Evolutionary conservation across 2,329 filamentous ascomycete genomes (phyloP).

Genomic region (Beauveria caledonica): DNA sequence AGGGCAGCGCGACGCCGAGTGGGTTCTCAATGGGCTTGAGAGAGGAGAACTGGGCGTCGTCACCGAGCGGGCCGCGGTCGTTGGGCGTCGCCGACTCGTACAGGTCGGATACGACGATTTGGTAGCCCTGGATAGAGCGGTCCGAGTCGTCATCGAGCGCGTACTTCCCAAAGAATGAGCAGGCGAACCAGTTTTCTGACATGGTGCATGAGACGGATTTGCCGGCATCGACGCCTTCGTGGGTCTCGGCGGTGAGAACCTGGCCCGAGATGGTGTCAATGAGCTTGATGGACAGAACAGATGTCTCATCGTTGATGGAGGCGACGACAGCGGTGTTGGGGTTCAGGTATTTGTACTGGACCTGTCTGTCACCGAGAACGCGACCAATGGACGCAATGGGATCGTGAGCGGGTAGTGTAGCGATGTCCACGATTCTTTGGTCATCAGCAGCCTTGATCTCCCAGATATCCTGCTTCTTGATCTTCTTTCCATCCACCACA

Average conservation of each 20-base stretch:
- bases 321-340: slow-evolving; percentile 75
- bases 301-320: slow-evolving; percentile 49
- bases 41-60: slow-evolving; percentile 67
- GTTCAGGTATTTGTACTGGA: slow-evolving; percentile 96
- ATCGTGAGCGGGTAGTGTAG: slow-evolving; percentile 64
- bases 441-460: slow-evolving; percentile 58
- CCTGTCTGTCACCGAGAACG: slow-evolving; percentile 83
- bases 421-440: slow-evolving; percentile 61
- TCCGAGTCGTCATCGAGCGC: slow-evolving; percentile 43
- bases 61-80: slow-evolving; percentile 71
- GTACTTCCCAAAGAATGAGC: slow-evolving; percentile 65
- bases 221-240: slow-evolving; percentile 64
- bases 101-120: slow-evolving; percentile 77
- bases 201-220: slow-evolving; percentile 70
- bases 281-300: slow-evolving; percentile 64
- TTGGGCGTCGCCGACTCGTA: slow-evolving; percentile 81
- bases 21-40: slow-evolving; percentile 54
- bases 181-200: slow-evolving; percentile 93
- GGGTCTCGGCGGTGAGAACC: slow-evolving; percentile 61
- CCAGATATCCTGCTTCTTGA: slow-evolving; percentile 54
- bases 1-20: slow-evolving; percentile 53
- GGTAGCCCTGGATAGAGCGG: slow-evolving; percentile 69
- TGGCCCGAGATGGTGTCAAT: slow-evolving; percentile 81
- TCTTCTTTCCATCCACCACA: slow-evolving; percentile 30
- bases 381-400: slow-evolving; percentile 91